Evolutionary conservation across 2,329 filamentous ascomycete species (phyloP).

Genomic region (Penicillium fuscoglaucum): DNA sequence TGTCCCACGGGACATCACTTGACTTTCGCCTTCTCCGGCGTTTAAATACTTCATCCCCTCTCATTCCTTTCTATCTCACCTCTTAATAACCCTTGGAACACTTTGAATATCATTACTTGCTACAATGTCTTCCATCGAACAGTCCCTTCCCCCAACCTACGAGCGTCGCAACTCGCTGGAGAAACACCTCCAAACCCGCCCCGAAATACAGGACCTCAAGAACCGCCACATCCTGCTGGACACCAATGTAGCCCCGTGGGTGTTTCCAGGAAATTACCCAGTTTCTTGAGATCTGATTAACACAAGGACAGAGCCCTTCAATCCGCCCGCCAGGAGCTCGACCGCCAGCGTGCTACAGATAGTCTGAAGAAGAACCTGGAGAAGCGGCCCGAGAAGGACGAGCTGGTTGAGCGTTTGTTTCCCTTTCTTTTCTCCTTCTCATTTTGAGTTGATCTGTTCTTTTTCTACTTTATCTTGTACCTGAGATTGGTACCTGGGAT

Average conservation of each 20-base stretch:
- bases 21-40: constrained; percentile 11
- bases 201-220: constrained; percentile 65
- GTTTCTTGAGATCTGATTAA: not conserved
- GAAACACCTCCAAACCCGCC: constrained; percentile 70
- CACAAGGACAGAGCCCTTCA: constrained; percentile 58
- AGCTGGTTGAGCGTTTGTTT: constrained; percentile 73
- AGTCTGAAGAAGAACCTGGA: constrained; percentile 65
- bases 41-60: not conserved
- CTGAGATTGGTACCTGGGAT: not conserved
- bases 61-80: not conserved
- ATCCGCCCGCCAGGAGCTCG: constrained; percentile 61
- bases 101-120: constrained; percentile 13
- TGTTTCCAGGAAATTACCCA: not conserved
- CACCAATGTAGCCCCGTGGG: constrained; percentile 66
- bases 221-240: constrained; percentile 67
- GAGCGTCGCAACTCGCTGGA: constrained; percentile 67
- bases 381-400: constrained; percentile 66
- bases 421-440: constrained; percentile 1
- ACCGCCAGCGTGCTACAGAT: constrained; percentile 63
- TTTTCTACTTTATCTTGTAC: not conserved
- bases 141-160: constrained; percentile 58
- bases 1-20: constrained; percentile 20
- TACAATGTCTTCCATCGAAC: constrained; percentile 48
- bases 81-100: not conserved
- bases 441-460: not conserved